Conservation (phyloP, 129 eudicot genomes). For the Flaveria bidentis region DNA sequence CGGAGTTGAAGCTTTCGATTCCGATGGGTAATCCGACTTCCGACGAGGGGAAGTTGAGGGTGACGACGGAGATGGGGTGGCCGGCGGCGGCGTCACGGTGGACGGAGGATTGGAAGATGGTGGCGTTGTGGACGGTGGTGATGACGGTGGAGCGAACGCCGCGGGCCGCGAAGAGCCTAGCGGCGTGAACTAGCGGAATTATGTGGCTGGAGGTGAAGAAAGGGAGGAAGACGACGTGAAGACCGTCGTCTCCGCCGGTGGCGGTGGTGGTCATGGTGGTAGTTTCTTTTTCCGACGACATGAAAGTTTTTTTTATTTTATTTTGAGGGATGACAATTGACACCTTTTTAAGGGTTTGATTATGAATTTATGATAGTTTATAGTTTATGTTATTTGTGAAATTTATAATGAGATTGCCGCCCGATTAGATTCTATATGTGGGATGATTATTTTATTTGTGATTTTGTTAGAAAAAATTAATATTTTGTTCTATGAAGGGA, state of each 20-base stretch:
- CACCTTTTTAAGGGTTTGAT: too few species aligned
- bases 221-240: conserved; percentile 48
- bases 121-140: conserved; percentile 41
- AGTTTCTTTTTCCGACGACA: neutral
- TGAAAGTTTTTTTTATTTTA: neutral
- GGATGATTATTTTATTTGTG: too few species aligned
- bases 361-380: too few species aligned
- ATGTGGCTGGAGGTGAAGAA: conserved; percentile 37
- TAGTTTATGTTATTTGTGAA: too few species aligned
- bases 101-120: conserved; percentile 15
- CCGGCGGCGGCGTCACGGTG: conserved; percentile 20
- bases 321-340: too few species aligned
- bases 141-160: conserved; percentile 44
- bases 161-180: conserved; percentile 36
- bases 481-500: too few species aligned
- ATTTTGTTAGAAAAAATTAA: too few species aligned
- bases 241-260: neutral
- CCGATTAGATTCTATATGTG: too few species aligned
- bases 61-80: conserved; percentile 11
- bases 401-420: too few species aligned
- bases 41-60: conserved; percentile 30
- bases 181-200: conserved; percentile 36
- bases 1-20: conserved; percentile 15
- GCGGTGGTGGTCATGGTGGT: conserved; percentile 12
- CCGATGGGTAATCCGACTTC: conserved; percentile 41